Evolutionary conservation across 2,329 filamentous ascomycete species (phyloP), one percentile per base, ranked within the genome.

Genomic region (Albifimbria verrucaria): DNA sequence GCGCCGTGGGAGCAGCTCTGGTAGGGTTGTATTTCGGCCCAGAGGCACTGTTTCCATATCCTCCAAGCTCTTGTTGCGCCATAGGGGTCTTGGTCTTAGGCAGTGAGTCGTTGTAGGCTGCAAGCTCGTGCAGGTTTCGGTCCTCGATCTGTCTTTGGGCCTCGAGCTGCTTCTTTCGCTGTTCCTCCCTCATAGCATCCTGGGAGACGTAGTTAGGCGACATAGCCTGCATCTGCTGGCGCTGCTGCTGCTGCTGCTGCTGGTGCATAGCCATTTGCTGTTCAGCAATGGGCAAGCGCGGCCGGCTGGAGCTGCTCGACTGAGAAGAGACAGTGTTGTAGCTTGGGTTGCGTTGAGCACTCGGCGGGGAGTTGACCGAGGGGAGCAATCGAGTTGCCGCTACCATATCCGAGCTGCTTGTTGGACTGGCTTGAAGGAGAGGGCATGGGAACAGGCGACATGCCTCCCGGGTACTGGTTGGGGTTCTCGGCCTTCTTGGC

Each of bases 31-130:
- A 97, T 56, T 91, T 84, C 62, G 86, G 83, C n/a, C 78, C 70
- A 26, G 74, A 67, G 15, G 68, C 20, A 76, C 61, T 15, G 60
- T 55, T 44, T 54, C 55, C 23, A 56, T 79, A 77, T 39, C 83
- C 79, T 56, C 90, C 90, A 60, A 97, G 75, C 70, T 97, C 94
- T 72, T 97, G 92, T 69, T 97, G 90, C 26, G 92, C 92, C 59
- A 94, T 65, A 2, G 90, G 90, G 11, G 86, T 75, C 67, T 90
- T 90, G 57, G 81, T 86, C 76, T 96, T 89, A 26, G 92, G 93
- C 55, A 97, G 75, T 22, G 90, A 91, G 32, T 90, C 89, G 69
- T 97, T 96, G 72, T 96, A 97, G 18, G 86, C 90, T 66, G 94
- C 92, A 61, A 90, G 78, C 49, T 96, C 91, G 59, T 87, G 83